Conservation (phyloP, 768 basidiomycete species). For the Termitomyces sp. region DNA sequence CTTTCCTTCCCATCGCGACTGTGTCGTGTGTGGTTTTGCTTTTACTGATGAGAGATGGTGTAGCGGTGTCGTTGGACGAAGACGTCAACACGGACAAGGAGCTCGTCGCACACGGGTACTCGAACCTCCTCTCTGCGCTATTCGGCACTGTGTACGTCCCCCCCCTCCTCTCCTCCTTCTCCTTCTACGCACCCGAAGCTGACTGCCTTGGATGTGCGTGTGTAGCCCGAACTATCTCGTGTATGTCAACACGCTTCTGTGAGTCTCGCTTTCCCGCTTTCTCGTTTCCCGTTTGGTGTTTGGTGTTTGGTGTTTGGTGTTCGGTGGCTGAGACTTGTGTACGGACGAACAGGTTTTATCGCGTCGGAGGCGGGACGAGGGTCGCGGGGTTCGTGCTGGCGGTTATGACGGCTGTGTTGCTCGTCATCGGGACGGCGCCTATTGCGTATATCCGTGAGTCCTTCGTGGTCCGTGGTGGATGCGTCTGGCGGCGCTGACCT, state of each 20-base stretch:
- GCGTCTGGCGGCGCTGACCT: too few species aligned
- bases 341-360: constrained; percentile 54
- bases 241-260: constrained; percentile 84
- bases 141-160: constrained; percentile 71
- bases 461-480: too few species aligned
- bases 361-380: constrained; percentile 84
- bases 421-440: constrained; percentile 81
- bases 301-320: too few species aligned
- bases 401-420: constrained; percentile 59
- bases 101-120: constrained; percentile 88
- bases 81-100: constrained; percentile 92
- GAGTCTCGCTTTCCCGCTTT: not conserved
- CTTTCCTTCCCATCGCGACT: too few species aligned
- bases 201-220: too few species aligned
- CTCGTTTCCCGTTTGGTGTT: too few species aligned
- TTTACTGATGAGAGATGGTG: too few species aligned
- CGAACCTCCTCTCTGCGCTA: constrained; percentile 78
- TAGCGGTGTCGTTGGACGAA: constrained; percentile 83
- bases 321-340: not conserved
- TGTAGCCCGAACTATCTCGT: constrained; percentile 81
- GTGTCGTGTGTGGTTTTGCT: too few species aligned
- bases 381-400: constrained; percentile 85
- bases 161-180: not conserved
- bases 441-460: constrained; percentile 88
- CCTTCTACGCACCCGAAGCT: too few species aligned